phyloP scores from a whole-genome alignment of 352 stramenopile species.

The Globisporangium paroecandrum region DNA sequence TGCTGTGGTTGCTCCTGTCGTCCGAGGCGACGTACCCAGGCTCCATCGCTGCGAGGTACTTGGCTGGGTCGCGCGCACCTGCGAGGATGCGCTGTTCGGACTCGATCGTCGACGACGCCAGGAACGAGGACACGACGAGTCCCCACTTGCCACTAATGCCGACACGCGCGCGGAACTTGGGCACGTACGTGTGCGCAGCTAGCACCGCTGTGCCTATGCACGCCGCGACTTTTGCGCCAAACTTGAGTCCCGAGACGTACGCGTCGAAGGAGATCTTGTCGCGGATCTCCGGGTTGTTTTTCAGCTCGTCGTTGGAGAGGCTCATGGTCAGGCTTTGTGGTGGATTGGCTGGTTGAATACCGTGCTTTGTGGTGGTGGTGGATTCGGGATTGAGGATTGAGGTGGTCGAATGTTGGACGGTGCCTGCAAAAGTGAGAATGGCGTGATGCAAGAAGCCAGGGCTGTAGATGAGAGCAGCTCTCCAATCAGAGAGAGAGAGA shows the following conservation, averaged over 20 bases:
- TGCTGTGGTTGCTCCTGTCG: conserved; percentile 18
- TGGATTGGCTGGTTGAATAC: not conserved
- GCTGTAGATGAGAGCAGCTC: not conserved
- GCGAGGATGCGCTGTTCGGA: conserved; percentile 55
- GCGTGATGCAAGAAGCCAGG: not conserved
- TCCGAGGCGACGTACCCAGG: conserved; percentile 33
- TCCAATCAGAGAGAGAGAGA: not conserved
- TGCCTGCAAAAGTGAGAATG: conserved; percentile 1
- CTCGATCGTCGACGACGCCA: conserved; percentile 61
- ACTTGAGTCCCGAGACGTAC: conserved; percentile 49
- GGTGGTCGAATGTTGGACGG: not conserved
- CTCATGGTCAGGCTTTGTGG: not conserved
- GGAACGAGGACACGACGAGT: conserved; percentile 54
- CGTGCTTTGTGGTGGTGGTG: not conserved
- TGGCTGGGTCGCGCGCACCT: conserved; percentile 65
- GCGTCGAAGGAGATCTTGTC: conserved; percentile 71
- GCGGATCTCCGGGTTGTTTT: conserved; percentile 26
- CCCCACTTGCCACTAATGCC: conserved; percentile 67
- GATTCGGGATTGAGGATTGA: no score
- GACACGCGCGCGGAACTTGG: conserved; percentile 61
- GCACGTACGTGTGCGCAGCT: conserved; percentile 52
- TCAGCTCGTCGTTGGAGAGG: not conserved
- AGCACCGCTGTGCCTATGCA: conserved; percentile 31
- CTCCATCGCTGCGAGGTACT: conserved; percentile 59
- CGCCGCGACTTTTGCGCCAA: conserved; percentile 29